phyloP scores from a whole-genome alignment of 148 eudicot species.

The Nepenthes gracilis region DNA sequence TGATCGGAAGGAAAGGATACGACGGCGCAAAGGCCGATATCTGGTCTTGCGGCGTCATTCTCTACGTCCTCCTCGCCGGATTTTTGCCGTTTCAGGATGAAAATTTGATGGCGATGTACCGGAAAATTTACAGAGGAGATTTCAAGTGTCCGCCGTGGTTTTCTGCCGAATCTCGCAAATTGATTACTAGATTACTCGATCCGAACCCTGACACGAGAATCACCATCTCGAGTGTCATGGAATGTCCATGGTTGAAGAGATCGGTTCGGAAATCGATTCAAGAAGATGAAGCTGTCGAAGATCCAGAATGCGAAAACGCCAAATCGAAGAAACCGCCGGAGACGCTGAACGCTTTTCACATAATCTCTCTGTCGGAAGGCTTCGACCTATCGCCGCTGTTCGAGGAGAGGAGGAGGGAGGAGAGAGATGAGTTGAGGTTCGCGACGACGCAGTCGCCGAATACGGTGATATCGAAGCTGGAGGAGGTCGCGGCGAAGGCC shows the following conservation, averaged over 20 bases:
- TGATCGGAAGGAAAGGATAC: conserved; percentile 24
- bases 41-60: conserved; percentile 60
- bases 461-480: conserved; percentile 42
- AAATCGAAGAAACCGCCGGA: conserved; percentile 21
- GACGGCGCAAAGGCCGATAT: conserved; percentile 37
- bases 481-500: conserved; percentile 33
- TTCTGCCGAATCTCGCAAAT: conserved; percentile 19
- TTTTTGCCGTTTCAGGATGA: conserved; percentile 41
- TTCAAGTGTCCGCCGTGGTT: conserved; percentile 25
- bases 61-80: conserved; percentile 31
- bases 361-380: conserved; percentile 61
- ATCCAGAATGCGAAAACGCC: not conserved
- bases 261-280: not conserved
- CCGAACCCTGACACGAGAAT: conserved; percentile 53
- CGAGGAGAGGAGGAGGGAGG: conserved; percentile 35
- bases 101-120: conserved; percentile 30
- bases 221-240: conserved; percentile 35
- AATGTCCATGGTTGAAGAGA: conserved; percentile 41
- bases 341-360: conserved; percentile 60
- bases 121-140: conserved; percentile 23
- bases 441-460: conserved; percentile 35
- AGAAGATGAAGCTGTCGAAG: not conserved
- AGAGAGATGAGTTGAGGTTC: conserved; percentile 44
- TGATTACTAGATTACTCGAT: conserved; percentile 51
- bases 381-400: conserved; percentile 59